These are phyloP conservation scores for Hortaea werneckii DNA, from an alignment of 2,329 filamentous ascomycete genomes.

Conservation along the genomic window DNA sequence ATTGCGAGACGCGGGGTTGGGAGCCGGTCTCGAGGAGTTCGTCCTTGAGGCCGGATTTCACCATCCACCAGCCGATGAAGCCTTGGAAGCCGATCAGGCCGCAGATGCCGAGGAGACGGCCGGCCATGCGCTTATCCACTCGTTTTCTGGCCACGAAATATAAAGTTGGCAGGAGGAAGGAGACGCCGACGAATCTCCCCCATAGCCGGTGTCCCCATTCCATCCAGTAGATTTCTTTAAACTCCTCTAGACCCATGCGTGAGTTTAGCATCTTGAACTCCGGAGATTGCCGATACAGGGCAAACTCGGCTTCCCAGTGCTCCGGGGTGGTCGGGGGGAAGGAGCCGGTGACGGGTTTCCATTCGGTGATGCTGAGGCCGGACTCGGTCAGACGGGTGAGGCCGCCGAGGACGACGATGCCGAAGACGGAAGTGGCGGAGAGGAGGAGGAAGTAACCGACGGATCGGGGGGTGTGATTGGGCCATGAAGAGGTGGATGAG, in stretches of 20 bases:
- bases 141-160: slow-evolving; percentile 78
- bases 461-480: slow-evolving; percentile 50
- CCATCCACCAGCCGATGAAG: slow-evolving; percentile 98
- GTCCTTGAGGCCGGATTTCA: slow-evolving; percentile 89
- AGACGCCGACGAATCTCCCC: slow-evolving; percentile 83
- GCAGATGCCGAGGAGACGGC: slow-evolving; percentile 71
- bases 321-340: slow-evolving; percentile 66
- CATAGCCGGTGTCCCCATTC: slow-evolving; percentile 95
- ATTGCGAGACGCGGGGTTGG: slow-evolving; percentile 88
- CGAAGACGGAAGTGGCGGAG: slow-evolving; percentile 88
- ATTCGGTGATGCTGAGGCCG: slow-evolving; percentile 96
- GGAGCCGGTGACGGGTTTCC: slow-evolving; percentile 90
- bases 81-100: slow-evolving; percentile 89
- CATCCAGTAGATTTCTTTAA: slow-evolving; percentile 99
- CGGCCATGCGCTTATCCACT: slow-evolving; percentile 68
- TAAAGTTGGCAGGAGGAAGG: slow-evolving; percentile 75
- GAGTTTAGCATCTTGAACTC: slow-evolving; percentile 90
- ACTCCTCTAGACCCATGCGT: slow-evolving; percentile 83
- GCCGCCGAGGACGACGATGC: slow-evolving; percentile 91
- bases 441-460: slow-evolving; percentile 90
- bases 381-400: slow-evolving; percentile 92
- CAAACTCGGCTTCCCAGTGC: slow-evolving; percentile 88
- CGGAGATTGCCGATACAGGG: slow-evolving; percentile 82
- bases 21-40: slow-evolving; percentile 86
- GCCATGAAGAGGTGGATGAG: slow-evolving; percentile 13